Evolutionary conservation across 106 monocot genomes (phyloP), one percentile per base, ranked within the genome.

Genomic region (Vanilla planifolia): DNA sequence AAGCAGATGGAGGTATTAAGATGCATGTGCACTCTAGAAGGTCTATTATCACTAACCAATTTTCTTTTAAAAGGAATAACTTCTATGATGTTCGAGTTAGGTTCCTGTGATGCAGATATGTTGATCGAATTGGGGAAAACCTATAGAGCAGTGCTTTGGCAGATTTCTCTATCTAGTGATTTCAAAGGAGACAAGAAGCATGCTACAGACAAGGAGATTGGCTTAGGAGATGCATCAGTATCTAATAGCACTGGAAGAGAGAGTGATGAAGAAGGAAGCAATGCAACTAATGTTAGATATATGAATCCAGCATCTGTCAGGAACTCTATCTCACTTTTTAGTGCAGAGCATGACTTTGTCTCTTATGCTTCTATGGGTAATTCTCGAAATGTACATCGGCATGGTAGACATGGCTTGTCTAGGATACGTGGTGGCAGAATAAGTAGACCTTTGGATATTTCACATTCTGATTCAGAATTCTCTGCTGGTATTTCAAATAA

Each of bases 81-180:
- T 43, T 50, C 61, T 28, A 78, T 88, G 76, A 23, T 68, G n/a
- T 67, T 80, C n/a, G 88, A 88, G 69, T 61, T 88, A 51, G 83
- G 80, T 33, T 73, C 81, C 69, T 61, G 63, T 25, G 83, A 88
- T 71, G 79, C 70, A 64, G 88, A 83, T 59, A 61, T 88, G 6
- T 70, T 83, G 67, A 80, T 51, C 37, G 79, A 88, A 15, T 44
- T 88, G 33, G 88, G 67, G 4, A 88, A 74, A 59, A 71, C 64
- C 56, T 88, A 88, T 68, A 71, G 66, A 33, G 88, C 83, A 51
- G 43, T 79, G 8, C 73, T 80, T 13, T 88, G 88, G 88, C 88
- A 88, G 59, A 71, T 79, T 34, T 83, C 83, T 55, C 67, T 83
- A 64, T 55, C 53, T 42, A 61, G 70, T 67, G 88, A 88, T 57